Percentiles rank a stretch among this genome's conserved stretches.
phyloP scores from a whole-genome alignment of 352 stramenopile species.

The Phytophthora quininea region DNA sequence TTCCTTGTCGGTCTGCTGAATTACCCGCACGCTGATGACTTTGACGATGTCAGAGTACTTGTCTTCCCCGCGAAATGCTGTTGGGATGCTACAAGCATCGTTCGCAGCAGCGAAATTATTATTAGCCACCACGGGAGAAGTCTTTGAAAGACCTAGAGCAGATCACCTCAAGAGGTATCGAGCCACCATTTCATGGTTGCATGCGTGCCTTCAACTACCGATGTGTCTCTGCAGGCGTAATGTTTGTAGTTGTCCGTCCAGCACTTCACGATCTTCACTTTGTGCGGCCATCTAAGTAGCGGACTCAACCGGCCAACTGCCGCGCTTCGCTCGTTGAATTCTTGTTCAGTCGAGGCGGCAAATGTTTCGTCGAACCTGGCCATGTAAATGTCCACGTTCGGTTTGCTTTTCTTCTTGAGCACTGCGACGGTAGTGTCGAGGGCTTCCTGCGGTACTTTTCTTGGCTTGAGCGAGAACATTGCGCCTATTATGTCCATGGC shows the following conservation, averaged over 20 bases:
- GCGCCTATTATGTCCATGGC: constrained; percentile 1
- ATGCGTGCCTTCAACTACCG: constrained; percentile 1
- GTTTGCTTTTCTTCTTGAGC: background rate
- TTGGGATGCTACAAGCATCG: background rate
- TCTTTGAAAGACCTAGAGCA: constrained; percentile 4
- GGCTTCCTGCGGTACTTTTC: background rate
- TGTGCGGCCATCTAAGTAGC: constrained; percentile 2
- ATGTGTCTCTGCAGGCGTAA: constrained; percentile 2
- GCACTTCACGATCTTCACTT: background rate
- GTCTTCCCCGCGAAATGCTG: background rate
- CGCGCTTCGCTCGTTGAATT: constrained; percentile 2
- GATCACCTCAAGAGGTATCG: background rate
- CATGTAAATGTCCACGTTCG: constrained; percentile 5
- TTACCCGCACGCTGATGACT: constrained; percentile 1
- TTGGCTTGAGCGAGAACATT: constrained; percentile 1
- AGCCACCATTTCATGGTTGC: constrained; percentile 7
- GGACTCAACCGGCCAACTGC: background rate
- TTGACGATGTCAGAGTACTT: background rate
- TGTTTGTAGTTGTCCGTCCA: constrained; percentile 4
- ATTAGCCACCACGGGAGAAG: constrained; percentile 9
- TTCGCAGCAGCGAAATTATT: background rate
- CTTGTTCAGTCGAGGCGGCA: background rate
- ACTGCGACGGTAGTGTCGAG: background rate
- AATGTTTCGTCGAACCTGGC: background rate
- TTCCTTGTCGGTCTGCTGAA: background rate